Percentiles rank a stretch among this genome's conserved stretches.
phyloP scores from a whole-genome alignment of 1,139 yeast species.

The Keqinozyma sinolaborantium region DNA sequence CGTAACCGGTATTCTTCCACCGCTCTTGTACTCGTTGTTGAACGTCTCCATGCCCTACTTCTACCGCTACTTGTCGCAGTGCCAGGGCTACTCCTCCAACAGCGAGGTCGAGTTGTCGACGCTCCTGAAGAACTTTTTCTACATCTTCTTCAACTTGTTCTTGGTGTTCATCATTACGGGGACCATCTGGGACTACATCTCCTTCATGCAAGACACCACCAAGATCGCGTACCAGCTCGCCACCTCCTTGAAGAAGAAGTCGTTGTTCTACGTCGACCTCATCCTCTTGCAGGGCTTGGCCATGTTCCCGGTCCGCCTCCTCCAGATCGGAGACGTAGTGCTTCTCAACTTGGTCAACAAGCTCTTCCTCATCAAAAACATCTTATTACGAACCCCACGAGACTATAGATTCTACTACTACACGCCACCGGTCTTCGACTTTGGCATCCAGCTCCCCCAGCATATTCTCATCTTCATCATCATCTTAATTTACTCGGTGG shows the following conservation, averaged over 20 bases:
- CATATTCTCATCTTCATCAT: constrained; percentile 61
- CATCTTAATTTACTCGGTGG: constrained; percentile 61
- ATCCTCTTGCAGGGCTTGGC: constrained; percentile 75
- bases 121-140: constrained; percentile 73
- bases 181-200: constrained; percentile 72
- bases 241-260: constrained; percentile 61
- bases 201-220: constrained; percentile 74
- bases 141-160: constrained; percentile 73
- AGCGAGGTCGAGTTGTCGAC: constrained; percentile 75
- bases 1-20: constrained; percentile 74
- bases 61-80: constrained; percentile 61
- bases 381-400: constrained; percentile 52
- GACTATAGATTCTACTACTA: constrained; percentile 59
- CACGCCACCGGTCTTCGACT: constrained; percentile 64
- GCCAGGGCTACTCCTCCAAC: constrained; percentile 70
- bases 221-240: constrained; percentile 73
- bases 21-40: constrained; percentile 66
- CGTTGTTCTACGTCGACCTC: constrained; percentile 71
- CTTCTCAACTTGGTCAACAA: constrained; percentile 55
- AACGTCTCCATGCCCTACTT: constrained; percentile 67
- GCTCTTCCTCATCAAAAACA: constrained; percentile 48
- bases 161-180: constrained; percentile 79
- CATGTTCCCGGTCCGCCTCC: constrained; percentile 67
- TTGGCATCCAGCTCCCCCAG: constrained; percentile 64
- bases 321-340: constrained; percentile 51